A percentile compares a stretch with the other conserved stretches of the same genome.
Evolutionary conservation across 78 protist species (phyloP).

Genomic region (Dictyostelium firmibasis): DNA sequence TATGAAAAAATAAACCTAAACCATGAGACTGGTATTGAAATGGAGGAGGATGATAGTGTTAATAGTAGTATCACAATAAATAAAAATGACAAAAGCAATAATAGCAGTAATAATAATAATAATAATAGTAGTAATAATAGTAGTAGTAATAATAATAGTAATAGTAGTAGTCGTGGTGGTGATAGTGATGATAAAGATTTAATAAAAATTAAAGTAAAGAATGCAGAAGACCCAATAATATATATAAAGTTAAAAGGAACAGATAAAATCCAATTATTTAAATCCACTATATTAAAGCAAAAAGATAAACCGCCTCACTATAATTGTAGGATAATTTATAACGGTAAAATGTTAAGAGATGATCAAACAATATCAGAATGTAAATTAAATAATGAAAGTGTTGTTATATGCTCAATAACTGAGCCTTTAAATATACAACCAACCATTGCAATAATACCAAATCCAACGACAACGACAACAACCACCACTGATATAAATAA

Average conservation of each 20-base stretch:
- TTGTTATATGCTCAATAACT: conserved; percentile 26
- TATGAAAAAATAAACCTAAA: background rate
- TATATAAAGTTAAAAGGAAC: background rate
- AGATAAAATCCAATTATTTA: background rate
- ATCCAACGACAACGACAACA: background rate
- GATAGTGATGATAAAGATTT: background rate
- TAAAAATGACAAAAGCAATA: too few species aligned
- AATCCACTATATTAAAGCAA: background rate
- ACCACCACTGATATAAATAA: background rate
- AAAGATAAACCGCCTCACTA: background rate
- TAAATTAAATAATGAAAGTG: background rate
- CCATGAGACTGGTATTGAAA: background rate
- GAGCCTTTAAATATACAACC: background rate
- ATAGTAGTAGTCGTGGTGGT: background rate
- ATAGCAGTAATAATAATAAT: background rate
- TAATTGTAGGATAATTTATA: background rate
- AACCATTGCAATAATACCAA: background rate
- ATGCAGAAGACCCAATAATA: conserved; percentile 31
- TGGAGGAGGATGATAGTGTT: background rate
- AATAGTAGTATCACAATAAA: too few species aligned
- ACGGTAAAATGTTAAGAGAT: conserved; percentile 31
- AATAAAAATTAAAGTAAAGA: background rate
- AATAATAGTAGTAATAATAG: background rate
- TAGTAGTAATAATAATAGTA: background rate
- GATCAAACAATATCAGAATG: background rate